These are phyloP conservation scores for Linum tenue DNA, from an alignment of 345 rosid species.

Conservation along the genomic window DNA sequence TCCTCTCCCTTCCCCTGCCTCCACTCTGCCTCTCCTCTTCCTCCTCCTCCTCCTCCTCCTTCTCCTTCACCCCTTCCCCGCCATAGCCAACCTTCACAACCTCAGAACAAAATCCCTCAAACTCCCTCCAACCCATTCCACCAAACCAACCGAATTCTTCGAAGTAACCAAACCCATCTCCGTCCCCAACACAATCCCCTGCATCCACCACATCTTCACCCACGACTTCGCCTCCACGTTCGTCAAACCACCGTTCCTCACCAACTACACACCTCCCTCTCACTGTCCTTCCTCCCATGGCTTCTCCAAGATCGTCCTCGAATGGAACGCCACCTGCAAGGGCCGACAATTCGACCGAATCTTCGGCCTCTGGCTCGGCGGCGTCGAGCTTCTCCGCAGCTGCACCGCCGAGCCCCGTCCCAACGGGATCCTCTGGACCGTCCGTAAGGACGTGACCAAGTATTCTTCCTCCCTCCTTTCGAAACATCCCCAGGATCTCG, in stretches of 20 bases:
- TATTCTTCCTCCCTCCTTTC: conserved; percentile 54
- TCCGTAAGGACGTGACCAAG: conserved; percentile 72
- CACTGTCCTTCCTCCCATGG: conserved; percentile 30
- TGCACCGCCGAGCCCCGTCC: conserved; percentile 89
- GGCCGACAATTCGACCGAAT: conserved; percentile 85
- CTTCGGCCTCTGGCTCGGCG: conserved; percentile 80
- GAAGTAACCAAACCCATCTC: conserved; percentile 64
- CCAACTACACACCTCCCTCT: conserved; percentile 61
- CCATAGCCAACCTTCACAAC: conserved; percentile 27
- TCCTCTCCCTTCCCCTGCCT: conserved; percentile 17
- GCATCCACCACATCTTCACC: conserved; percentile 46
- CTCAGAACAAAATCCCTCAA: not conserved
- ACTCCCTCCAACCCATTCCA: conserved; percentile 16
- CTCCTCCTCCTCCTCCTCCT: conserved; percentile 30
- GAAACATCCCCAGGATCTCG: conserved; percentile 43
- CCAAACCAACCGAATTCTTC: conserved; percentile 46
- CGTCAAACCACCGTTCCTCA: conserved; percentile 55
- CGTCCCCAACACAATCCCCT: conserved; percentile 34
- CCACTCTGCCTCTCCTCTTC: conserved; percentile 20
- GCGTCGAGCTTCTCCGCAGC: conserved; percentile 86
- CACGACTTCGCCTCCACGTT: conserved; percentile 73
- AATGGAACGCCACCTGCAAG: conserved; percentile 63
- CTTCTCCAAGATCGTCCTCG: conserved; percentile 70
- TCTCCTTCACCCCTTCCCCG: conserved; percentile 17
- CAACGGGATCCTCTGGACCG: conserved; percentile 68